Percentiles rank a stretch among this genome's conserved stretches.
phyloP scores from a whole-genome alignment of 192 early-diverging fungal species.

The Paraglomus occultum region DNA sequence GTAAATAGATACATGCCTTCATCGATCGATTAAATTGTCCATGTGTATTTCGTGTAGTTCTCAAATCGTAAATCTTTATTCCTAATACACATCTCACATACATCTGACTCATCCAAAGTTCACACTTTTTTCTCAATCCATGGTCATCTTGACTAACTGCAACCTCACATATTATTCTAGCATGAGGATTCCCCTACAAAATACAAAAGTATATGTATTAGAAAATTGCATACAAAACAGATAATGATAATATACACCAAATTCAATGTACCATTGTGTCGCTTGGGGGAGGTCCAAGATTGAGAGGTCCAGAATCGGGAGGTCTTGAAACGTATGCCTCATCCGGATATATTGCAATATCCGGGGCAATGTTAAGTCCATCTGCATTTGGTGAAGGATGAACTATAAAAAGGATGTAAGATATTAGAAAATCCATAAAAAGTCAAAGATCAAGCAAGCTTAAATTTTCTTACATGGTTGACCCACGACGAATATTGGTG shows the following conservation, averaged over 20 bases:
- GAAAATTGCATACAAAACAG: slow-evolving; percentile 15
- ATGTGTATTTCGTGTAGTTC: slow-evolving; percentile 14
- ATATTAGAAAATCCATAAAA: slow-evolving; percentile 21
- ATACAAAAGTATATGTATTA: slow-evolving; percentile 8
- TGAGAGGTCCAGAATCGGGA: not conserved
- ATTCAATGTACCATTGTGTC: slow-evolving; percentile 4
- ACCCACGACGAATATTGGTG: not conserved
- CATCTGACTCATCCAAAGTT: not conserved
- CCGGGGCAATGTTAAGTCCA: slow-evolving; percentile 11
- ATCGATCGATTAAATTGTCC: slow-evolving; percentile 8
- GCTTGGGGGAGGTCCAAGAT: slow-evolving; percentile 1
- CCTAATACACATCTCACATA: not conserved
- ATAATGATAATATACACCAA: slow-evolving; percentile 10
- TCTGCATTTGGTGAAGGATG: slow-evolving; percentile 26
- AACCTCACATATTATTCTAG: slow-evolving; percentile 11
- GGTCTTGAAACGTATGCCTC: slow-evolving; percentile 4
- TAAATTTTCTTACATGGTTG: slow-evolving; percentile 23
- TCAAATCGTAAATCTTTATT: slow-evolving; percentile 10
- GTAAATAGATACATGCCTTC: slow-evolving; percentile 3
- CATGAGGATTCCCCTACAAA: slow-evolving; percentile 7
- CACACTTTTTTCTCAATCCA: not conserved
- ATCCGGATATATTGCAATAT: slow-evolving; percentile 16
- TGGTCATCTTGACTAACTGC: not conserved
- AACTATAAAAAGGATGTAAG: slow-evolving; percentile 6
- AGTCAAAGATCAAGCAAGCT: not conserved